Percentiles rank a stretch among this genome's conserved stretches.
phyloP scores from a whole-genome alignment of 2,329 filamentous ascomycete species.

The Myriosclerotinia curreyana region DNA sequence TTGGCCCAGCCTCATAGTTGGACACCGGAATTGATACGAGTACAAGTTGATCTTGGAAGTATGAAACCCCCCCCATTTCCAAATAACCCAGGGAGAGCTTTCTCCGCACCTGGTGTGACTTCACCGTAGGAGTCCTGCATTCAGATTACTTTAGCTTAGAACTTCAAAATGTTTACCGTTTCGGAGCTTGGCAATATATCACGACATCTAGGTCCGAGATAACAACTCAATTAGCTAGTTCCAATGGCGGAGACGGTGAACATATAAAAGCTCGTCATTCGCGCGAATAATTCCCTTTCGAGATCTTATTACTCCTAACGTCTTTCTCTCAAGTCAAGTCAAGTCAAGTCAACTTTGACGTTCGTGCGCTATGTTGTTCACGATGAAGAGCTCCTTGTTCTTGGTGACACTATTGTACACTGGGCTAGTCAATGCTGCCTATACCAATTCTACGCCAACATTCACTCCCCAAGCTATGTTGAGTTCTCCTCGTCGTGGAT shows the following conservation, averaged over 20 bases:
- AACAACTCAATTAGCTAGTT: constrained; percentile 10
- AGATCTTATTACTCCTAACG: background rate
- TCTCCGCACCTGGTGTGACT: constrained; percentile 14
- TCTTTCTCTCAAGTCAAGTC: background rate
- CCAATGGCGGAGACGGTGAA: background rate
- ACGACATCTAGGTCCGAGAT: constrained; percentile 14
- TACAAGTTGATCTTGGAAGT: background rate
- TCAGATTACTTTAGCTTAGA: background rate
- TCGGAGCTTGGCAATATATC: constrained; percentile 13
- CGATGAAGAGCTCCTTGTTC: constrained; percentile 17
- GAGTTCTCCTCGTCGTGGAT: constrained; percentile 67
- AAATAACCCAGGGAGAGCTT: too few relatives aligned
- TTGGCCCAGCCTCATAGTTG: background rate
- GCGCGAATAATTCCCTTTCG: background rate
- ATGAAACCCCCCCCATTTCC: background rate
- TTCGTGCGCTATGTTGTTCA: constrained; percentile 16
- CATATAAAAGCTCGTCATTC: constrained; percentile 11
- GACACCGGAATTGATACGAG: constrained; percentile 12
- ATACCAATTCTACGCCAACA: constrained; percentile 21
- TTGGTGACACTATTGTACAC: constrained; percentile 13
- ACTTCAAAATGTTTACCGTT: constrained; percentile 1
- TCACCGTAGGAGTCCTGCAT: background rate
- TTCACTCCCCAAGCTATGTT: constrained; percentile 75
- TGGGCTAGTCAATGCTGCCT: constrained; percentile 20
- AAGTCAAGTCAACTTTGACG: constrained; percentile 7